A percentile compares a stretch with the other conserved stretches of the same genome.
phyloP scores from a whole-genome alignment of 2,329 filamentous ascomycete genomes.

The Calonectria pteridis region DNA sequence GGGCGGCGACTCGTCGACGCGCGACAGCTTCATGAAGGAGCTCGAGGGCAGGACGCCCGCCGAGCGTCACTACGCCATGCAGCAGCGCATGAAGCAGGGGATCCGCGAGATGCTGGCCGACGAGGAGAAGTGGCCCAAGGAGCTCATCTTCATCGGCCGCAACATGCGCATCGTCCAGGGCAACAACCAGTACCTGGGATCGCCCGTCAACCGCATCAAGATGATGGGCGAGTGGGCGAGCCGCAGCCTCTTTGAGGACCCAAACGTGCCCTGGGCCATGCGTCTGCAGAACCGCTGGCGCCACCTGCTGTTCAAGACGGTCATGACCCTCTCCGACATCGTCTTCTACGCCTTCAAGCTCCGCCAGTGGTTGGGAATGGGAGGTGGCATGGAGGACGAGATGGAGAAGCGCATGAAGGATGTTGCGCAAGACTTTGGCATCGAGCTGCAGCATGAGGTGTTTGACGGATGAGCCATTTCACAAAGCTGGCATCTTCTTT shows the following conservation, averaged over 20 bases:
- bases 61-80: conserved; percentile 91
- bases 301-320: conserved; percentile 85
- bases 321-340: conserved; percentile 82
- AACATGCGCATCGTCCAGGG: conserved; percentile 94
- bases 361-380: conserved; percentile 80
- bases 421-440: conserved; percentile 91
- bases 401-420: conserved; percentile 88
- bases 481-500: background rate
- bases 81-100: conserved; percentile 81
- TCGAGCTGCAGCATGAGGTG: conserved; percentile 88
- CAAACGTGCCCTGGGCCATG: conserved; percentile 71
- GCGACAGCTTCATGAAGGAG: conserved; percentile 74
- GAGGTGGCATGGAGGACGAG: conserved; percentile 93
- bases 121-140: conserved; percentile 89
- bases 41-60: conserved; percentile 69
- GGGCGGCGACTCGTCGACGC: conserved; percentile 80
- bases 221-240: conserved; percentile 94
- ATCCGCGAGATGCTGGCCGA: conserved; percentile 80
- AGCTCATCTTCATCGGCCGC: conserved; percentile 91
- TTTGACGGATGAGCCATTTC: conserved; percentile 83
- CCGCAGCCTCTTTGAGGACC: conserved; percentile 82
- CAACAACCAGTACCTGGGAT: conserved; percentile 91
- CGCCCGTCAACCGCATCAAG: conserved; percentile 92
- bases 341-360: conserved; percentile 86
- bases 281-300: conserved; percentile 77